These are phyloP conservation scores for Nannizzia gypsea DNA, from an alignment of 2,329 filamentous ascomycete genomes.

Conservation along the genomic window DNA sequence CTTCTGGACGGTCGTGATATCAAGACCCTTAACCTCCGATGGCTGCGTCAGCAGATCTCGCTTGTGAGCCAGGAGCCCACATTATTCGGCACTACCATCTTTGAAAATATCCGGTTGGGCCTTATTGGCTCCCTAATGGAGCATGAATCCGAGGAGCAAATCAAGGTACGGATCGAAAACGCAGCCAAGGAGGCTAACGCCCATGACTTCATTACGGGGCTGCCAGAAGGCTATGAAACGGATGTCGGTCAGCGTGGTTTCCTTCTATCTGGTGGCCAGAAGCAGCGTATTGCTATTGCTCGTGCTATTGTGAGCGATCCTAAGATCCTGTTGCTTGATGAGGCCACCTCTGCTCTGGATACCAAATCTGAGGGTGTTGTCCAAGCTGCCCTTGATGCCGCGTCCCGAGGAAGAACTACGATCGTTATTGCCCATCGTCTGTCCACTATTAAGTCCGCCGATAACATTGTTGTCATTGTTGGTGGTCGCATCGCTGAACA, in stretches of 20 bases:
- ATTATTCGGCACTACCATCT: conserved; percentile 81
- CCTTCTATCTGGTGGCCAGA: conserved; percentile 84
- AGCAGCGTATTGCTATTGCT: conserved; percentile 92
- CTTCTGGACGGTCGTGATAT: conserved; percentile 75
- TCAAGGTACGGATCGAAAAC: conserved; percentile 58
- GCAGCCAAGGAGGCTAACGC: conserved; percentile 88
- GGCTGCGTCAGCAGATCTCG: conserved; percentile 84
- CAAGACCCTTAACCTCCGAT: conserved; percentile 68
- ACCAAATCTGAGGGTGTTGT: conserved; percentile 92
- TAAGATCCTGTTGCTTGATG: conserved; percentile 83
- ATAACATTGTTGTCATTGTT: conserved; percentile 93
- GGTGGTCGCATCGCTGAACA: conserved; percentile 81
- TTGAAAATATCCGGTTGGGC: conserved; percentile 79
- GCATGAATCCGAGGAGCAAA: conserved; percentile 52
- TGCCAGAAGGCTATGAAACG: conserved; percentile 85
- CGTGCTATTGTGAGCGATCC: conserved; percentile 82
- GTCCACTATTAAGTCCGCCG: conserved; percentile 84
- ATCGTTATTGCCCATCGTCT: conserved; percentile 93
- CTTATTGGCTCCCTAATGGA: conserved; percentile 75
- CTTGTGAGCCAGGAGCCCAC: conserved; percentile 89
- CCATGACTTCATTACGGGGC: conserved; percentile 71
- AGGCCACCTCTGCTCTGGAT: conserved; percentile 87
- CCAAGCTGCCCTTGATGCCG: conserved; percentile 80
- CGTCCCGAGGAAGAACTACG: conserved; percentile 75
- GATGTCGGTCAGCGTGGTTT: conserved; percentile 94